These are phyloP conservation scores for Phialophora expanda DNA, from an alignment of 2,329 filamentous ascomycete species.

Conservation along the genomic window DNA sequence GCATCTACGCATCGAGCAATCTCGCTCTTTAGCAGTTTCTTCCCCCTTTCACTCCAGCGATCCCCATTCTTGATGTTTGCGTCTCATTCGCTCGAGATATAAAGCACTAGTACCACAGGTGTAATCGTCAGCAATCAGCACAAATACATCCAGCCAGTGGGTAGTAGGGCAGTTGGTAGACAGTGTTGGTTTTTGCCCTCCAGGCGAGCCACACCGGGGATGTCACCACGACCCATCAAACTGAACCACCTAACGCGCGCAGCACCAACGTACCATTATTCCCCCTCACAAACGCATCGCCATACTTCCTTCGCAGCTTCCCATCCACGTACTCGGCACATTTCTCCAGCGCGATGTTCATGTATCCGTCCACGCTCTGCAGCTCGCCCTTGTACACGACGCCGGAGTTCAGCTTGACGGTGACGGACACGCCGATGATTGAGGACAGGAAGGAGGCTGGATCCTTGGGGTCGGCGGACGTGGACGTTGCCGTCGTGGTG, in stretches of 20 bases:
- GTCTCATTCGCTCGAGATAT: conserved; percentile 37
- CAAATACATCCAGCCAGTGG: background rate
- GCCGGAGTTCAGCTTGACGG: conserved; percentile 97
- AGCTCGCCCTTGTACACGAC: conserved; percentile 97
- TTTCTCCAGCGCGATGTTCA: conserved; percentile 99
- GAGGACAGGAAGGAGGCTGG: conserved; percentile 91
- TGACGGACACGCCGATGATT: conserved; percentile 92
- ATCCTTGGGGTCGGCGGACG: conserved; percentile 63
- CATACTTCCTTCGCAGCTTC: conserved; percentile 79
- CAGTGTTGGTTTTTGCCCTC: no score
- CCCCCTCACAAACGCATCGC: conserved; percentile 92
- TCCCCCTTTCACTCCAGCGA: background rate
- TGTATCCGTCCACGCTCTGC: conserved; percentile 97
- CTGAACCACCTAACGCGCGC: background rate
- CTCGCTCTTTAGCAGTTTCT: background rate
- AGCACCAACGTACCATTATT: conserved; percentile 75
- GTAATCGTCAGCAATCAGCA: conserved; percentile 3
- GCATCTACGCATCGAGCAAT: background rate
- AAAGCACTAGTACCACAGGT: conserved; percentile 31
- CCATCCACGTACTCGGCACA: conserved; percentile 91
- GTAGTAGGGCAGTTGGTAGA: background rate
- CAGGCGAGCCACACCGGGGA: background rate
- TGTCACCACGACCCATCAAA: background rate
- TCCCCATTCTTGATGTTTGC: no score
- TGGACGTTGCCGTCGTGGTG: conserved; percentile 6